These are phyloP conservation scores for Neopestalotiopsis rosae DNA, from an alignment of 2,329 filamentous ascomycete genomes.

Conservation along the genomic window DNA sequence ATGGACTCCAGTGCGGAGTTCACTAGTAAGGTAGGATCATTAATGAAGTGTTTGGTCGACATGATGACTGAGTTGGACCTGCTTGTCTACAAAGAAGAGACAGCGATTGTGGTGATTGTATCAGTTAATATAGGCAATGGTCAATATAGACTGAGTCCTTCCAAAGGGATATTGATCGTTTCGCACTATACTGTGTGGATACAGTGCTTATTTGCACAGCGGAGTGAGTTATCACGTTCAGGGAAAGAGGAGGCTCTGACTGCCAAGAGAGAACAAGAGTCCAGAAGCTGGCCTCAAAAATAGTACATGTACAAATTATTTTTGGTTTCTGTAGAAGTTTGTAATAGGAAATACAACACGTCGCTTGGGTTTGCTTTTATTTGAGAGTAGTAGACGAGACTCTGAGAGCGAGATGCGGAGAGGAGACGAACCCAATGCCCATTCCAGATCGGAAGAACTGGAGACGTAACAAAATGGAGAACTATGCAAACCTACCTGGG, in stretches of 20 bases:
- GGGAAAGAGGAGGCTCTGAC: not conserved
- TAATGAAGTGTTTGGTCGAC: conserved; percentile 85
- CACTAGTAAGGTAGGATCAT: conserved; percentile 81
- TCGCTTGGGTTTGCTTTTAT: not conserved
- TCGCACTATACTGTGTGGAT: not conserved
- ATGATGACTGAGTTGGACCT: conserved; percentile 32
- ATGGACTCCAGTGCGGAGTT: conserved; percentile 76
- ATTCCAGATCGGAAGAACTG: not conserved
- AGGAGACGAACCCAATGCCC: not conserved
- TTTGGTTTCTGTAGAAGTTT: not conserved
- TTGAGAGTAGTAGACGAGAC: not conserved
- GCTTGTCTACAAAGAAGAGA: not conserved
- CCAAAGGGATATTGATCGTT: not conserved
- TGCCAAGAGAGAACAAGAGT: not conserved
- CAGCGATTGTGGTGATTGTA: not conserved
- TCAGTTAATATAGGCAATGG: not conserved
- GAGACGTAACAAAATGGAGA: not conserved
- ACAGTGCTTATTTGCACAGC: not conserved
- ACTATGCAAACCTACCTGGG: not conserved
- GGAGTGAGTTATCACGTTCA: not conserved
- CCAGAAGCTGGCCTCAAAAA: not conserved
- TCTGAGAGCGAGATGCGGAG: not conserved
- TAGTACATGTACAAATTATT: not conserved
- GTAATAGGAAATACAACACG: not conserved
- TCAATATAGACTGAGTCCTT: not conserved